These are phyloP conservation scores for Ottelia alismoides DNA, from an alignment of 106 monocot genomes.

Conservation along the genomic window DNA sequence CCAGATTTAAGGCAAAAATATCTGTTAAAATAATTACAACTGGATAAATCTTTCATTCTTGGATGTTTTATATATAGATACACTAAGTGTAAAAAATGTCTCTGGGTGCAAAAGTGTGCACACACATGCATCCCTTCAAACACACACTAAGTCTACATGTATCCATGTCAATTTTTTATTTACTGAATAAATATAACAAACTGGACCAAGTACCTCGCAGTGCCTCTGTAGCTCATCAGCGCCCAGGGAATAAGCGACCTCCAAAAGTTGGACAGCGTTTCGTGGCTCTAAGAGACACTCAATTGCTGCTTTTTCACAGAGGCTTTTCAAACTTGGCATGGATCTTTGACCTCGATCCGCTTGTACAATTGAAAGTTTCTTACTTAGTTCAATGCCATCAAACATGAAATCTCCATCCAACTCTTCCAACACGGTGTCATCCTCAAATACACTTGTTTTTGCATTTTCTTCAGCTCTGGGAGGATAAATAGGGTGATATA, in stretches of 20 bases:
- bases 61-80: too few species aligned
- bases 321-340: constrained; percentile 75
- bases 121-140: too few species aligned
- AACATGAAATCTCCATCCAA: constrained; percentile 67
- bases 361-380: constrained; percentile 8
- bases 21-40: too few species aligned
- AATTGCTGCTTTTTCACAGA: constrained; percentile 79
- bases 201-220: constrained; percentile 54
- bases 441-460: constrained; percentile 10
- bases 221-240: constrained; percentile 65
- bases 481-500: constrained; percentile 61
- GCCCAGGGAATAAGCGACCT: constrained; percentile 87
- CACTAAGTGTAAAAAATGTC: too few species aligned
- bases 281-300: constrained; percentile 81
- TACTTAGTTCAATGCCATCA: constrained; percentile 21
- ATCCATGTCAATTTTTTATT: too few species aligned
- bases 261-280: constrained; percentile 77
- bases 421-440: constrained; percentile 39
- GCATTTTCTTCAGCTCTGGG: constrained; percentile 8
- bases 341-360: constrained; percentile 8
- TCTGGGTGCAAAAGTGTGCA: too few species aligned
- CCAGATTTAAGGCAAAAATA: too few species aligned
- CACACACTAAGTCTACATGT: too few species aligned
- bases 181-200: too few species aligned
- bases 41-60: too few species aligned